A percentile compares a stretch with the other conserved stretches of the same genome.
phyloP scores from a whole-genome alignment of 345 rosid genomes.

The Cardamine chenopodiifolia region DNA sequence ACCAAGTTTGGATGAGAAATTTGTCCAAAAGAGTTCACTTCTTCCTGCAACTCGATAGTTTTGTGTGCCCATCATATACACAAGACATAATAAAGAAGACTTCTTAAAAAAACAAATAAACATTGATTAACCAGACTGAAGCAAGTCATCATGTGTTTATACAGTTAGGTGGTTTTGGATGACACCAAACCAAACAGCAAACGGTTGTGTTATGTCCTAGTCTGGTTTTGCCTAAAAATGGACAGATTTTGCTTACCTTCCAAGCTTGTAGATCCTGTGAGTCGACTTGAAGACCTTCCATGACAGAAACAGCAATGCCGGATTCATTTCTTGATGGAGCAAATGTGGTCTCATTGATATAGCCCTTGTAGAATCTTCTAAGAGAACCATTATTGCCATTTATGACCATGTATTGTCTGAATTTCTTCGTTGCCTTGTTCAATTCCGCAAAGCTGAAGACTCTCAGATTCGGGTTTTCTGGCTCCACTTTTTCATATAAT shows the following conservation, averaged over 20 bases:
- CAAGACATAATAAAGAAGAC: neutral
- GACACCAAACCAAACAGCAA: neutral
- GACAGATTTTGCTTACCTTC: conserved; percentile 20
- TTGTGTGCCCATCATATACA: conserved; percentile 1
- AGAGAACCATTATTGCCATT: neutral
- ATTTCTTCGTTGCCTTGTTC: conserved; percentile 22
- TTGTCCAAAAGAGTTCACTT: conserved; percentile 19
- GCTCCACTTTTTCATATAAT: neutral
- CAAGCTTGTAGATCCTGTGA: conserved; percentile 16
- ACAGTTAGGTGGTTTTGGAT: neutral
- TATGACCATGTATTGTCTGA: neutral
- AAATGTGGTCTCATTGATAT: conserved; percentile 23
- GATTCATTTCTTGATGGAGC: conserved; percentile 16
- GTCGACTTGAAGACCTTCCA: conserved; percentile 1
- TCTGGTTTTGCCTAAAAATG: neutral
- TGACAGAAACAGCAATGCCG: conserved; percentile 20
- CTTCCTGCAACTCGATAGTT: conserved; percentile 19
- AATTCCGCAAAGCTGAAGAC: conserved; percentile 16
- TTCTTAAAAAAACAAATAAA: too few species aligned
- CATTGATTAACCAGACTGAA: neutral
- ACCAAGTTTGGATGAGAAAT: conserved; percentile 22
- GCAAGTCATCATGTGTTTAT: neutral
- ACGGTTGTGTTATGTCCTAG: neutral
- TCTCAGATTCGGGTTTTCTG: conserved; percentile 6
- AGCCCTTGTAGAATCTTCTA: conserved; percentile 14